Percentiles rank a stretch among this genome's conserved stretches.
Conservation (phyloP, 2,329 filamentous ascomycete genomes). For the Arthrobotrys musiformis region DNA sequence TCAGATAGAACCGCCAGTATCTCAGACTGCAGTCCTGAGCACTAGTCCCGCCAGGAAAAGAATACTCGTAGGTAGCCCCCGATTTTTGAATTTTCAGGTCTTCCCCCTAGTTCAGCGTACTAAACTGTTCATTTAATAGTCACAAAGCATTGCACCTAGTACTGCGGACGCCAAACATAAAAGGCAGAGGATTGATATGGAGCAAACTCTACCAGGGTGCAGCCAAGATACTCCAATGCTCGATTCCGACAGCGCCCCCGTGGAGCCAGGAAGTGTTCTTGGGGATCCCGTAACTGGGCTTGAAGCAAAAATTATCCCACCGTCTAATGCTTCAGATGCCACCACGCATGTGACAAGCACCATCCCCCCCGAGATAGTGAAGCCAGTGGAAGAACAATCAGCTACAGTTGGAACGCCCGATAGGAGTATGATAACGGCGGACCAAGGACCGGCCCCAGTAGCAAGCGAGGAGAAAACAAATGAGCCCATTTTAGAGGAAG, state of each 20-base stretch:
- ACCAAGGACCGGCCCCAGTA: neutral
- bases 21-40: neutral
- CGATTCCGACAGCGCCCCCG: neutral
- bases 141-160: conserved; percentile 14
- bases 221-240: conserved; percentile 25
- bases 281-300: neutral
- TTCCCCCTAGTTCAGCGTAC: neutral
- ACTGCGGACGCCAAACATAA: conserved; percentile 26
- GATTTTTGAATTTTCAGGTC: neutral
- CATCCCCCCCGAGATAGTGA: neutral
- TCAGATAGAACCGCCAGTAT: neutral
- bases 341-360: conserved; percentile 29
- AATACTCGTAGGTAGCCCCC: conserved; percentile 39
- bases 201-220: neutral
- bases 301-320: neutral
- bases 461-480: neutral
- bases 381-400: neutral
- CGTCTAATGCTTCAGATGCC: neutral
- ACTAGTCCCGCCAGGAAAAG: conserved; percentile 44
- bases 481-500: neutral
- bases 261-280: neutral
- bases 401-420: neutral
- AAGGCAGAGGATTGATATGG: conserved; percentile 36
- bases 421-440: neutral
- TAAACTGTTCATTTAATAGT: conserved; percentile 29